A percentile compares a stretch with the other conserved stretches of the same genome.
Conservation (phyloP, 2,329 filamentous ascomycete genomes). For the Venturiaceae sp. region DNA sequence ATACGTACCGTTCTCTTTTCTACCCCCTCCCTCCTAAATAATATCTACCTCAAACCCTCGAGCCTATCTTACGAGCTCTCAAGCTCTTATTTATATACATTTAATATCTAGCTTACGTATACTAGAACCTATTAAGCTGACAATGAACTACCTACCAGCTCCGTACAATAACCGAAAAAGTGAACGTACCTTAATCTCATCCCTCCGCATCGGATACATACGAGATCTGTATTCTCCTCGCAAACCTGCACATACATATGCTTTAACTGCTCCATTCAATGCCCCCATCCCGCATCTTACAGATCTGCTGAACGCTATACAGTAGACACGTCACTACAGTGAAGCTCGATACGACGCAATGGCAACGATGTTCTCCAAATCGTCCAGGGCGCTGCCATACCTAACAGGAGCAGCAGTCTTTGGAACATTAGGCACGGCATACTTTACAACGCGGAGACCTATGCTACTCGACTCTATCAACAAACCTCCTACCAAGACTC, state of each 20-base stretch:
- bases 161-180: too few relatives aligned
- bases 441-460: background rate
- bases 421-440: background rate
- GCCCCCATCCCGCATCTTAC: background rate
- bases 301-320: background rate
- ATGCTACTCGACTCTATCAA: background rate
- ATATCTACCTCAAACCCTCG: too few relatives aligned
- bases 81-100: too few relatives aligned
- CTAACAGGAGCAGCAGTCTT: conserved; percentile 1
- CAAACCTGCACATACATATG: background rate
- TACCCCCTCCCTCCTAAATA: too few relatives aligned
- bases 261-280: background rate
- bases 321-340: background rate
- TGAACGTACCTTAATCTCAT: background rate
- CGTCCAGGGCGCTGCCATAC: background rate
- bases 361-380: background rate
- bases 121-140: too few relatives aligned
- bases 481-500: background rate
- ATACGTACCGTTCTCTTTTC: too few relatives aligned
- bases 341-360: background rate
- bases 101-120: too few relatives aligned
- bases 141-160: too few relatives aligned
- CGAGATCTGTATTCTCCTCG: background rate
- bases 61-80: too few relatives aligned
- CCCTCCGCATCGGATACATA: background rate